Evolutionary conservation across 768 basidiomycete genomes (phyloP).

Genomic region (Russula lepida): DNA sequence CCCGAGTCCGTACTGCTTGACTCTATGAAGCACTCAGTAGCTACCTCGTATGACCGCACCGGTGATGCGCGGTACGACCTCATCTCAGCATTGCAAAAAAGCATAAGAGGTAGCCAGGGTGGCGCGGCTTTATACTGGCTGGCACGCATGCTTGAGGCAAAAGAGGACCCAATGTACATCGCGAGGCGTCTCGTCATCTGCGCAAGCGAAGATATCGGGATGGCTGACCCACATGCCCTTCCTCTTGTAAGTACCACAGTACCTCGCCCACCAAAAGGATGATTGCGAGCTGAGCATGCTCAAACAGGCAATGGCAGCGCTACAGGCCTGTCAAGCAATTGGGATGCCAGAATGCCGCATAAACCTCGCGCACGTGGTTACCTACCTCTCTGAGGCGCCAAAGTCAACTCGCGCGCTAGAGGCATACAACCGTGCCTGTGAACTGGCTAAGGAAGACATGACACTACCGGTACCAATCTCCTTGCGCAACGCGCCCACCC

Average conservation of each 20-base stretch:
- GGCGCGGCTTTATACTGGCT: conserved; percentile 84
- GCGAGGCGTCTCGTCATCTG: conserved; percentile 69
- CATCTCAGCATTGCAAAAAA: conserved; percentile 82
- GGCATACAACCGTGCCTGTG: conserved; percentile 63
- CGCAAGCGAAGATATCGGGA: conserved; percentile 80
- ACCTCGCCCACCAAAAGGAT: background rate
- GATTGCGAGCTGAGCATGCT: background rate
- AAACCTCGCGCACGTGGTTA: conserved; percentile 69
- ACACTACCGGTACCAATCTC: conserved; percentile 58
- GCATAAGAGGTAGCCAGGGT: conserved; percentile 66
- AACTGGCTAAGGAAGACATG: conserved; percentile 44
- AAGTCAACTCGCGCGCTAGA: conserved; percentile 76
- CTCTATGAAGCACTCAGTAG: conserved; percentile 55
- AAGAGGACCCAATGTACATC: conserved; percentile 76
- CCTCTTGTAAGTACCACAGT: conserved; percentile 45
- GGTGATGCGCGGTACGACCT: conserved; percentile 74
- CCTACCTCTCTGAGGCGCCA: conserved; percentile 71
- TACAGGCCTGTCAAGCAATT: conserved; percentile 58
- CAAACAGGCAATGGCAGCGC: conserved; percentile 48
- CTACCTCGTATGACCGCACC: conserved; percentile 62
- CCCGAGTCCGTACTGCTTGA: conserved; percentile 44
- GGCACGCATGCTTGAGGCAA: conserved; percentile 70
- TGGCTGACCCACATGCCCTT: conserved; percentile 68
- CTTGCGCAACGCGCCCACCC: conserved; percentile 75
- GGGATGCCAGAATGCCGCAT: conserved; percentile 82